Evolutionary conservation across 345 rosid genomes (phyloP).

Genomic region (Populus deltoides): DNA sequence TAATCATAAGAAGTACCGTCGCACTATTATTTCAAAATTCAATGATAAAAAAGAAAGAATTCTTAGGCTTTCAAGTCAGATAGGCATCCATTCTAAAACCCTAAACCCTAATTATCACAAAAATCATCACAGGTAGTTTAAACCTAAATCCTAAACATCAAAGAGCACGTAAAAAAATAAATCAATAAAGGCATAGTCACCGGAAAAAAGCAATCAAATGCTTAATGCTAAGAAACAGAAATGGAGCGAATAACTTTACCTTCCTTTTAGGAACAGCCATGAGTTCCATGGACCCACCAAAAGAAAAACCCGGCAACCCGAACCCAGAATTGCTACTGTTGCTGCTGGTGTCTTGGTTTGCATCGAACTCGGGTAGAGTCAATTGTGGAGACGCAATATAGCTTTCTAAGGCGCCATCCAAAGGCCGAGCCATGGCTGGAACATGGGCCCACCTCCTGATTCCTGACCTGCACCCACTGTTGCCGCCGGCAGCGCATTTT

Average conservation of each 20-base stretch:
- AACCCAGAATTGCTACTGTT: slow-evolving; percentile 22
- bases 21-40: background rate
- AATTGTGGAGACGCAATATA: slow-evolving; percentile 26
- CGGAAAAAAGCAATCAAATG: background rate
- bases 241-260: slow-evolving; percentile 27
- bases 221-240: background rate
- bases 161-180: background rate
- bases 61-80: background rate
- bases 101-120: slow-evolving; percentile 1
- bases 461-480: slow-evolving; percentile 20
- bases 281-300: slow-evolving; percentile 71
- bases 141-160: background rate
- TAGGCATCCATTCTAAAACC: background rate
- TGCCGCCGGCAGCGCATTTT: slow-evolving; percentile 36
- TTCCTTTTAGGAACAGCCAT: slow-evolving; percentile 94
- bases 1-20: background rate
- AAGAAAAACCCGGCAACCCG: slow-evolving; percentile 43
- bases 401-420: slow-evolving; percentile 31
- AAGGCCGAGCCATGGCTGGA: slow-evolving; percentile 43
- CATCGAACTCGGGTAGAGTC: slow-evolving; percentile 44
- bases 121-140: too few species aligned
- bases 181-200: background rate
- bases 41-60: background rate
- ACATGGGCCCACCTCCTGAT: slow-evolving; percentile 38
- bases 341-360: slow-evolving; percentile 22